Conservation (phyloP, 805 yeast genomes). For the Komagataella phaffii region DNA sequence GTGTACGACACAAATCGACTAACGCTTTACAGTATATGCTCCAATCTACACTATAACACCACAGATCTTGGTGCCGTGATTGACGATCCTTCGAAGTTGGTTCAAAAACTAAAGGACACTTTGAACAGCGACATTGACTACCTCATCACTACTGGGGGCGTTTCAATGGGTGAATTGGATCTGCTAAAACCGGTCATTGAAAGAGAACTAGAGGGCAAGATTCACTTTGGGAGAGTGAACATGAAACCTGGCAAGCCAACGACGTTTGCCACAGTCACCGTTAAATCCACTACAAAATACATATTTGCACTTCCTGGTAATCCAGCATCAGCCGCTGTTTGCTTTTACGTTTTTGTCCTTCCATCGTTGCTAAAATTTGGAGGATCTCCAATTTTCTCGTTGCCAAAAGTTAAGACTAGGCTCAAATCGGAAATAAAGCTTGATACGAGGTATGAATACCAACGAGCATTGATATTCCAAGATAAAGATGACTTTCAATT, state of each 20-base stretch:
- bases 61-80: constrained; percentile 37
- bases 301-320: constrained; percentile 43
- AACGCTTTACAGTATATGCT: constrained; percentile 22
- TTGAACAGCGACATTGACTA: constrained; percentile 22
- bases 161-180: constrained; percentile 46
- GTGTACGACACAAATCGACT: constrained; percentile 39
- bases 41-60: constrained; percentile 21
- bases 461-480: constrained; percentile 24
- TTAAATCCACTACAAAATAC: constrained; percentile 13
- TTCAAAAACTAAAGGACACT: constrained; percentile 11
- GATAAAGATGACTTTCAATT: constrained; percentile 10
- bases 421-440: constrained; percentile 18
- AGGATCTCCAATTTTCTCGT: constrained; percentile 9
- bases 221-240: constrained; percentile 41
- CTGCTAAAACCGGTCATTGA: constrained; percentile 35
- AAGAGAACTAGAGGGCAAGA: constrained; percentile 22
- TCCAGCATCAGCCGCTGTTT: constrained; percentile 40
- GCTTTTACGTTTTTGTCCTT: constrained; percentile 31
- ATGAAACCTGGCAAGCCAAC: constrained; percentile 52
- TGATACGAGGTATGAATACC: constrained; percentile 40
- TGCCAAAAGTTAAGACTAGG: constrained; percentile 21
- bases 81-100: constrained; percentile 22
- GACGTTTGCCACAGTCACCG: constrained; percentile 38
- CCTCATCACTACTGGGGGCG: constrained; percentile 41
- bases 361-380: constrained; percentile 24